Conservation (phyloP, 2,329 filamentous ascomycete genomes). For the Cryphonectria radicalis region DNA sequence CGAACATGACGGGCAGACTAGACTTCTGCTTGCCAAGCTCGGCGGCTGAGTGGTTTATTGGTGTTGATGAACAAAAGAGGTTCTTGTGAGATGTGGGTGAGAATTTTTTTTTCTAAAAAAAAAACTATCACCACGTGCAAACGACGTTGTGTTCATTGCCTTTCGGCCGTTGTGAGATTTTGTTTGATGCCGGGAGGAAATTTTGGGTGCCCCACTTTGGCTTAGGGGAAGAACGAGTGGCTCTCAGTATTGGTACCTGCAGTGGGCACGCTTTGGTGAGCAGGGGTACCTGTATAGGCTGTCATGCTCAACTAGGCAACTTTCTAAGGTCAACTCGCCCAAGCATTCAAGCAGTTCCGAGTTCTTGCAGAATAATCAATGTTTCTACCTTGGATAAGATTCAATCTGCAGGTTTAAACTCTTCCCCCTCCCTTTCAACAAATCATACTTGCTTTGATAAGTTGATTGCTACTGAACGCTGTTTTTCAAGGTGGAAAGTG, state of each 20-base stretch:
- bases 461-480: too few relatives aligned
- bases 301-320: neutral
- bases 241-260: neutral
- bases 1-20: slow-evolving; percentile 68
- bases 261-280: neutral
- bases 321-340: neutral
- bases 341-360: neutral
- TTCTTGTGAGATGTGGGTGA: neutral
- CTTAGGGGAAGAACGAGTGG: neutral
- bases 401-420: too few relatives aligned
- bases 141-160: neutral
- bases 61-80: neutral
- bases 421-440: too few relatives aligned
- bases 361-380: neutral
- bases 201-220: neutral
- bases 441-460: too few relatives aligned
- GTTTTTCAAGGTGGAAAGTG: too few relatives aligned
- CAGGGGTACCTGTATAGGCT: neutral
- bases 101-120: neutral
- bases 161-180: neutral
- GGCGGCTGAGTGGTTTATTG: neutral
- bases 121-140: neutral
- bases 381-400: too few relatives aligned
- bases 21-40: slow-evolving; percentile 7
- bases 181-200: neutral